Evolutionary conservation across 805 yeast genomes (phyloP), one percentile per base, ranked within the genome.

Genomic region (Myxozyma neglecta): DNA sequence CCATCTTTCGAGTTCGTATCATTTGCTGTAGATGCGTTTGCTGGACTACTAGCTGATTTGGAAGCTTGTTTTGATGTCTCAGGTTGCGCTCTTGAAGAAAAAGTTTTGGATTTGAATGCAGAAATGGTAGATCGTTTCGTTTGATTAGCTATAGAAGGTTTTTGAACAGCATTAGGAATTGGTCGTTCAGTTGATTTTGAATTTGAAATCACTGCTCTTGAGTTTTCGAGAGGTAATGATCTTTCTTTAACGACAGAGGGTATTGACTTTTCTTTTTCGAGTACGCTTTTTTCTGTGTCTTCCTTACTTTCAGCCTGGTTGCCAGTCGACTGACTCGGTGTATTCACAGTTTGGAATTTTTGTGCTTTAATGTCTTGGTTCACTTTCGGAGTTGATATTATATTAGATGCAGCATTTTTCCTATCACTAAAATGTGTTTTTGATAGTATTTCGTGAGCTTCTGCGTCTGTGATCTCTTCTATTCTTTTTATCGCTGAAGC

Each of bases 51-150:
- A 8, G 40, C 29, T 11, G 52, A 48, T n/a, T 10, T 13, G 13
- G n/a, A 16, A 18, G 44, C 13, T 16, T 24, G 13, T 8, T 37
- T 18, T 34, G 11, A 14, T 13, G 43, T 7, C 5, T 42, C 7
- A 18, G 44, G 24, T 13, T n/a, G 9, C 1, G 37, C 10, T 32
- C 8, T 46, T n/a, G 52, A 48, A 6, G 53, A 39, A 24, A 47
- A 55, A 34, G 47, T 55, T 40, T 55, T 47, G 18, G 59, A 40
- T 39, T 47, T 55, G 48, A 55, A 55, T 7, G 47, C n/a, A 4
- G 59, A 46, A 9, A 44, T 44, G 3, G 59, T 34, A 9, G 59
- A 55, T 24, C 36, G 18, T 29, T 53, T 53, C 29, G 36, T 11
- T 32, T 40, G 53, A 4, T 46, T 39, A 10, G n/a, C 36, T 9